A percentile compares a stretch with the other conserved stretches of the same genome.
phyloP scores from a whole-genome alignment of 169 alveolate species.

The Plasmodium gonderi region DNA sequence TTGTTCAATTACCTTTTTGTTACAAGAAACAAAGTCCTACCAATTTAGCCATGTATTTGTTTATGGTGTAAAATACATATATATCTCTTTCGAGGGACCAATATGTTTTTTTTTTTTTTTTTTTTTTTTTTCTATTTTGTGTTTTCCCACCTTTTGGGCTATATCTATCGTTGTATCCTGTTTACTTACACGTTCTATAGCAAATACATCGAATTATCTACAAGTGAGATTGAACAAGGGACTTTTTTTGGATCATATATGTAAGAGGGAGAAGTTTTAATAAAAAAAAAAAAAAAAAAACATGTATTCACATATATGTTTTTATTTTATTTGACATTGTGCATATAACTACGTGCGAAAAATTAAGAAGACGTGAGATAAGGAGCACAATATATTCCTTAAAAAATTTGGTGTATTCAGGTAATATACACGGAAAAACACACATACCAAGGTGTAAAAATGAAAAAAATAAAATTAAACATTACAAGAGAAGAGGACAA shows the following conservation, averaged over 20 bases:
- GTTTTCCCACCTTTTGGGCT: background rate
- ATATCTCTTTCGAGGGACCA: background rate
- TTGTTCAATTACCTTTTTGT: background rate
- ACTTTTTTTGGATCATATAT: no score
- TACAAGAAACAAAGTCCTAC: background rate
- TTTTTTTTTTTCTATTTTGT: background rate
- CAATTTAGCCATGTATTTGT: background rate
- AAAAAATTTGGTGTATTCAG: no score
- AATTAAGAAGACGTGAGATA: no score
- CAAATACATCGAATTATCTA: no score
- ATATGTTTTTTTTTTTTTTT: background rate
- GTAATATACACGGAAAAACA: background rate
- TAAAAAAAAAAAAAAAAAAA: no score
- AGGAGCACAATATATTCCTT: no score
- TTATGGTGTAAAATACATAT: background rate
- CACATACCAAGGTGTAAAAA: background rate
- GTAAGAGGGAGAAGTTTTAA: no score
- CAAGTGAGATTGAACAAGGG: no score
- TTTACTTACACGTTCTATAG: background rate
- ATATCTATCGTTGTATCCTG: background rate
- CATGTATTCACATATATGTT: no score
- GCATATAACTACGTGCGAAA: no score
- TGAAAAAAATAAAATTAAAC: conserved; percentile 65
- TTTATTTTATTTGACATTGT: no score
- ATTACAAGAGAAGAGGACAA: conserved; percentile 67